Evolutionary conservation across 352 stramenopile species (phyloP), one percentile per base, ranked within the genome.

Genomic region (Phytophthora sansomeana): DNA sequence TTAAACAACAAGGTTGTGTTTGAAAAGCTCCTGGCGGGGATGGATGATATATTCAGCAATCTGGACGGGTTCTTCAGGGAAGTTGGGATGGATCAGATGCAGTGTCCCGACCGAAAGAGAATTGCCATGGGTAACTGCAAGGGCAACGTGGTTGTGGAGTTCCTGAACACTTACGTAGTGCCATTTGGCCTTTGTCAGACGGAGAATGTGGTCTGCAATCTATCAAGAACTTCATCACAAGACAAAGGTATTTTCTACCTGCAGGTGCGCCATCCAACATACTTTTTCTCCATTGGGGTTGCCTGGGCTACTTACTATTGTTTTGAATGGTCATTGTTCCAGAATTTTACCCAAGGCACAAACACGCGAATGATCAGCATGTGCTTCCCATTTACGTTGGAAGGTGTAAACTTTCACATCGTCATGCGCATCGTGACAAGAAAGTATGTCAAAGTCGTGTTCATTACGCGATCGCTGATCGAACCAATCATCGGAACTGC

Each of bases 111-210:
- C 3, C 44, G 65, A 24, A 24, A 24, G 13, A 69, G 16, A 52
- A 74, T 60, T 10, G 53, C 66, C 14, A 49, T 7, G 1, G 13
- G 19, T 5, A 35, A 13, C 5, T 38, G 9, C 28, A 59, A 62
- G 26, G 6, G 59, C 53, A 0, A 13, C 60, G 19, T 62, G 21
- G 21, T 58, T 28, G 53, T 70, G 19, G 50, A 74, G 10, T 74
- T 74, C 29, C 19, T 69, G 17, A 59, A 74, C 26, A 62, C n/a
- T 26, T 70, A 74, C 9, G 32, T 60, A 3, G 6, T 74, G 28
- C 60, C 60, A n/a, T 74, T 74, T 19, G 41, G 60, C 6, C 2
- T 70, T 6, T 41, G 10, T 7, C 4, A 62, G 38, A 74, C 66
- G 0, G 21, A 55, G 11, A 66, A 70, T 5, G 60, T 16, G 28